Percentiles rank a stretch among this genome's conserved stretches.
Evolutionary conservation across 768 basidiomycete species (phyloP).

Genomic region (Suillus americanus): DNA sequence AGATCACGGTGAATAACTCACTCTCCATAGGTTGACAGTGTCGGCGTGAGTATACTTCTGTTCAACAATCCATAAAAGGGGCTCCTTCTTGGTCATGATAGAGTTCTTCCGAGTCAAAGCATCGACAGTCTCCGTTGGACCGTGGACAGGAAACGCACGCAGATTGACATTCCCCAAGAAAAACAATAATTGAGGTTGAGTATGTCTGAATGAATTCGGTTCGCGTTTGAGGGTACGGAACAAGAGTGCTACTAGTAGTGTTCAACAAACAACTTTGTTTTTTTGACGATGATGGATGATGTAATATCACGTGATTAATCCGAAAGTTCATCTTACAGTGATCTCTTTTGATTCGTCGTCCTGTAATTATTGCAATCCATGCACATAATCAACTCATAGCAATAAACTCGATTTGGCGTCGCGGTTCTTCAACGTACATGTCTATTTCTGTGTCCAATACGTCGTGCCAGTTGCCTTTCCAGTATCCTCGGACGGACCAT

Average conservation of each 20-base stretch:
- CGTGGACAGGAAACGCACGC: not conserved
- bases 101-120: not conserved
- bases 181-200: not conserved
- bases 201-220: not conserved
- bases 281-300: not conserved
- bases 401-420: not conserved
- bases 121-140: too few relatives aligned
- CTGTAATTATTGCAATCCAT: not conserved
- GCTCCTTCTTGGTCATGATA: not conserved
- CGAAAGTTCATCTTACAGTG: not conserved
- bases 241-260: too few relatives aligned
- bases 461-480: not conserved
- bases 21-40: not conserved
- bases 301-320: not conserved
- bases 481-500: slow-evolving; percentile 1
- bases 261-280: not conserved
- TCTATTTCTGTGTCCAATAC: not conserved
- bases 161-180: too few relatives aligned
- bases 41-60: not conserved
- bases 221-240: not conserved
- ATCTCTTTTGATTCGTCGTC: not conserved
- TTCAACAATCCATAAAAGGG: not conserved
- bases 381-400: not conserved
- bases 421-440: not conserved
- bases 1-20: not conserved